phyloP scores from a whole-genome alignment of 108 stramenopile genomes.

The Fistulifera solaris region DNA sequence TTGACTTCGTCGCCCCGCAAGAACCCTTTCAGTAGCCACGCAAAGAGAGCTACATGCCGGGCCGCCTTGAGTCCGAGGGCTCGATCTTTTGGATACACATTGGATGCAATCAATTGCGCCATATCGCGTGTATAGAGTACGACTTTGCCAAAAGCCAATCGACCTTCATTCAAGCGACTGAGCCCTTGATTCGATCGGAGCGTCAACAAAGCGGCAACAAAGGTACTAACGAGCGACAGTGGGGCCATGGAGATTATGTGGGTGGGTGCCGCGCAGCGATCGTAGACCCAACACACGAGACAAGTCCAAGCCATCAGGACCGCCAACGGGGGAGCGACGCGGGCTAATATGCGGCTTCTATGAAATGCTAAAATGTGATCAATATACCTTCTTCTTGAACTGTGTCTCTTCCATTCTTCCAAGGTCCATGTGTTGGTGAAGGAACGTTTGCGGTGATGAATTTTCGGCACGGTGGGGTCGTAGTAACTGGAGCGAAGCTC shows the following conservation, averaged over 20 bases:
- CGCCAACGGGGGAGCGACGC: slow-evolving; percentile 27
- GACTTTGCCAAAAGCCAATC: slow-evolving; percentile 25
- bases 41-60: slow-evolving; percentile 41
- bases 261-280: slow-evolving; percentile 7
- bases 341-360: slow-evolving; percentile 16
- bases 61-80: slow-evolving; percentile 22
- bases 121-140: slow-evolving; percentile 40
- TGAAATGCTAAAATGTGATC: slow-evolving; percentile 20
- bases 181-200: slow-evolving; percentile 49
- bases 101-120: slow-evolving; percentile 26
- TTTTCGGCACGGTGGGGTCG: neutral
- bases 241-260: slow-evolving; percentile 13
- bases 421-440: slow-evolving; percentile 23
- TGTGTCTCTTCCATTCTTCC: slow-evolving; percentile 44
- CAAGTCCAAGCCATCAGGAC: slow-evolving; percentile 26
- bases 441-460: neutral
- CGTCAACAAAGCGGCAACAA: slow-evolving; percentile 44
- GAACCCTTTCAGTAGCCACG: slow-evolving; percentile 41
- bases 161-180: slow-evolving; percentile 31
- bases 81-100: slow-evolving; percentile 26
- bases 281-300: slow-evolving; percentile 8
- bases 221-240: slow-evolving; percentile 35
- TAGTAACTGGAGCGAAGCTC: neutral
- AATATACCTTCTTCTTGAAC: slow-evolving; percentile 27
- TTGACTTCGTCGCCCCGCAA: slow-evolving; percentile 24